These are phyloP conservation scores for Dictyostelium citrinum DNA, from an alignment of 78 protist genomes.

Conservation along the genomic window DNA sequence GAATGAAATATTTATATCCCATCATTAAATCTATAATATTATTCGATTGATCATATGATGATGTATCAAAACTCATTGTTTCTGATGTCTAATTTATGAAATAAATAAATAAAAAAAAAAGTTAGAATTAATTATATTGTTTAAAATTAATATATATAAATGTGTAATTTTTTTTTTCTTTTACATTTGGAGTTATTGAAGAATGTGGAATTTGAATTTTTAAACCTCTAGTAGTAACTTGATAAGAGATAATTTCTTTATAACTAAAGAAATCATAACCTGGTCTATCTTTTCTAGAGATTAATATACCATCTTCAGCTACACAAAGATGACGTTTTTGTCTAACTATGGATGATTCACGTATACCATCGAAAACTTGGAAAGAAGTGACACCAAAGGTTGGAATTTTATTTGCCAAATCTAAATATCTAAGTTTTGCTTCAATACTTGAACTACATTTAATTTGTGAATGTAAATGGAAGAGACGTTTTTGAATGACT, in stretches of 20 bases:
- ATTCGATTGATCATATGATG: constrained; percentile 54
- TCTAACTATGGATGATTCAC: constrained; percentile 1
- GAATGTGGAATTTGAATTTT: constrained; percentile 39
- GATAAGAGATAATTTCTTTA: neutral
- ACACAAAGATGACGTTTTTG: constrained; percentile 23
- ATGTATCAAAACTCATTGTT: constrained; percentile 40
- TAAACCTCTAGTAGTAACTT: constrained; percentile 51
- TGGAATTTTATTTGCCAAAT: constrained; percentile 70
- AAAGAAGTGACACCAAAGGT: constrained; percentile 66
- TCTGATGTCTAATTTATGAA: neutral
- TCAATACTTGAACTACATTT: constrained; percentile 42
- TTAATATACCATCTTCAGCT: constrained; percentile 47
- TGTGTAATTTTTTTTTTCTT: neutral
- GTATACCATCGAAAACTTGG: constrained; percentile 21
- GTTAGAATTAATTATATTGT: neutral
- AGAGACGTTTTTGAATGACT: constrained; percentile 42
- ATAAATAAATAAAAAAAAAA: neutral
- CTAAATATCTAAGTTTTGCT: constrained; percentile 55
- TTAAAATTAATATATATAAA: neutral
- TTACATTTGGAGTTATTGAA: constrained; percentile 22
- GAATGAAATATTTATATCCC: constrained; percentile 56
- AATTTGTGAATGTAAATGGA: constrained; percentile 43
- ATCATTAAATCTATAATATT: constrained; percentile 49
- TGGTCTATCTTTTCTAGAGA: constrained; percentile 47
- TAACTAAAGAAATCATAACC: constrained; percentile 45